Base-by-base conservation (phyloP, 768 basidiomycete genomes). In the Suillus lakei region DNA sequence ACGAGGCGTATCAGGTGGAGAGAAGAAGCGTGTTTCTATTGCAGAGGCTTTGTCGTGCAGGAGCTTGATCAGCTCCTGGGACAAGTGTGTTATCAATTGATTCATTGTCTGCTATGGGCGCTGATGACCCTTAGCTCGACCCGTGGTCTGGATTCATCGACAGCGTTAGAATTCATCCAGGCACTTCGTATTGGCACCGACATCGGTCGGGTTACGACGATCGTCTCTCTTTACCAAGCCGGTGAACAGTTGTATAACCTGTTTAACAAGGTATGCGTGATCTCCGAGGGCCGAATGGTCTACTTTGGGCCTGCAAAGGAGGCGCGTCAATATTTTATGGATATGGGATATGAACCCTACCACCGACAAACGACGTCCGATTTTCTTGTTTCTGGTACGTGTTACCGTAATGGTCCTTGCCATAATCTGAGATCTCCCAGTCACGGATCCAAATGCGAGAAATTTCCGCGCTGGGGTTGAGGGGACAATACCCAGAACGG, bases 181-280 rank as follows among this genome's bases (percentile, higher is more conserved):
- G 88, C 89, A 0, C 78, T 93, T 21, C 85, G 91, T 10, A 86
- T 90, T 44, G 82, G 86, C 1, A 91, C 91, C 1, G 87, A 92
- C 70, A 76, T 85, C 15, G 75, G 79, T 66, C 74, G 77, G 30
- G 62, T 77, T 41, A 73, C 90, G 3, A 93, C 90, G 1, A 86
- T 95, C 62, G 91, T 94, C 26, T 90, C 92, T 2, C 87, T 96
- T 46, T 95, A 96, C 76, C 93, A 95, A 75, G 93, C 93, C 4
- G 88, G 90, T 59, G 92, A 94, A 73, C 81, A 81, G 3, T 75
- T 91, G 0, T 91, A 88, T 64, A 66, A 83, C 48, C 81, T 84
- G 67, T 95, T 91, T 69, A 88, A 91, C 83, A 90, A 91, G 73
- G 88, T 91, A 26, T 84, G 86, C 70, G 79, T 91, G 44, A 81